Percentiles rank a stretch among this genome's conserved stretches.
These are phyloP conservation scores for Peniophora sp. DNA, from an alignment of 1,284 basidiomycete species.

Conservation along the genomic window DNA sequence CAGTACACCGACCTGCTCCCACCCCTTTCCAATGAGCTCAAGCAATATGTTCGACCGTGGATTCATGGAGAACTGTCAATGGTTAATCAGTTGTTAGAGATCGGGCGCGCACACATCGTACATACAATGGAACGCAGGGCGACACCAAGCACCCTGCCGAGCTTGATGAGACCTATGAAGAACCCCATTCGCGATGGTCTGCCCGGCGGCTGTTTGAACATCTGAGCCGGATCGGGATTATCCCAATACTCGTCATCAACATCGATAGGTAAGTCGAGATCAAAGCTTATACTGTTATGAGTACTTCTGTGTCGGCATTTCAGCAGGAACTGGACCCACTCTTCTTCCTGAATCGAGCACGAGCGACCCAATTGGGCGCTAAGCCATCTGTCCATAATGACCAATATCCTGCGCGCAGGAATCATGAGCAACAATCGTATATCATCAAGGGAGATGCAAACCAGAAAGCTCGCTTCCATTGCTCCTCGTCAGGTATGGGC, in stretches of 20 bases:
- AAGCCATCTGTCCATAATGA: slow-evolving; percentile 25
- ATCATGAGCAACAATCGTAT: slow-evolving; percentile 46
- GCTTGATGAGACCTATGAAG: slow-evolving; percentile 43
- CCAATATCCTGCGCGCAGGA: slow-evolving; percentile 40
- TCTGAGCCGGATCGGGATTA: slow-evolving; percentile 27
- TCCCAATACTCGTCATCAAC: slow-evolving; percentile 61
- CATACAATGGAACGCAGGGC: slow-evolving; percentile 44
- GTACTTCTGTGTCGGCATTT: background rate
- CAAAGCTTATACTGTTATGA: slow-evolving; percentile 29
- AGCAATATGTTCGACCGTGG: slow-evolving; percentile 31
- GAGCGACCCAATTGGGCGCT: slow-evolving; percentile 63
- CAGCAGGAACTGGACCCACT: slow-evolving; percentile 35
- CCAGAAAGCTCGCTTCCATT: slow-evolving; percentile 69
- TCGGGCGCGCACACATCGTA: background rate
- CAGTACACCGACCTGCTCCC: slow-evolving; percentile 26
- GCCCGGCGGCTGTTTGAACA: slow-evolving; percentile 36
- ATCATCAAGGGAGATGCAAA: slow-evolving; percentile 17
- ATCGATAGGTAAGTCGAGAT: slow-evolving; percentile 48
- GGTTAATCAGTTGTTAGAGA: background rate
- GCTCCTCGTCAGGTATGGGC: slow-evolving; percentile 32
- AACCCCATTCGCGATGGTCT: slow-evolving; percentile 34
- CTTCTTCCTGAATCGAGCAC: slow-evolving; percentile 77
- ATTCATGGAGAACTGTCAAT: slow-evolving; percentile 39
- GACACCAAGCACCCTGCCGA: slow-evolving; percentile 48
- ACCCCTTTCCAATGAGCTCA: slow-evolving; percentile 36